Conservation (phyloP, 768 basidiomycete genomes). For the Cystobasidium tubakii region DNA sequence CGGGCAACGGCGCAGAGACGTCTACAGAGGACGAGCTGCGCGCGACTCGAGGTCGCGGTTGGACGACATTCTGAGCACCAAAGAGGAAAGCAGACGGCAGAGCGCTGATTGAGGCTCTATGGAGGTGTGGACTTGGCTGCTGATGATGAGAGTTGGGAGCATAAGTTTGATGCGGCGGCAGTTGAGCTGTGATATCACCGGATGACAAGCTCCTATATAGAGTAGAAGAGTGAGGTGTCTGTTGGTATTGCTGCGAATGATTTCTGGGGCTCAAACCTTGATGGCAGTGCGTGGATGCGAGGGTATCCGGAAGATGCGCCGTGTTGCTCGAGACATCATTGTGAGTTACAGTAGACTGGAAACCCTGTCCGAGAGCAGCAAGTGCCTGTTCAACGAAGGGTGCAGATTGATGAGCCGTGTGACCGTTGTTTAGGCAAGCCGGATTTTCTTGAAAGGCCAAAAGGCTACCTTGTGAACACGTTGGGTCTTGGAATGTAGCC, state of each 20-base stretch:
- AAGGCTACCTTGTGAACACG: too few species aligned
- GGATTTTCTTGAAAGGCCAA: too few species aligned
- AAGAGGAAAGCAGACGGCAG: background rate
- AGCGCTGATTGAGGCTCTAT: background rate
- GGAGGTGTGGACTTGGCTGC: background rate
- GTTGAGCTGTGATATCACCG: background rate
- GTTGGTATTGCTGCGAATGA: background rate
- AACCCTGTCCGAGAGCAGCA: too few species aligned
- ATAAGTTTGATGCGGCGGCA: background rate
- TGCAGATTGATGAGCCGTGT: too few species aligned
- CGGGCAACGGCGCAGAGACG: background rate
- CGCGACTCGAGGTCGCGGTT: background rate
- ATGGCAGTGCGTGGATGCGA: too few species aligned
- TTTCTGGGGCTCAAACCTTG: background rate
- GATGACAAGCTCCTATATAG: background rate
- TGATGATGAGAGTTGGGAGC: background rate
- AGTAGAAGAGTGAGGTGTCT: background rate
- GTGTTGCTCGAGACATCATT: background rate
- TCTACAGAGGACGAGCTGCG: background rate
- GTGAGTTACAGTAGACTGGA: too few species aligned
- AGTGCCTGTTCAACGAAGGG: too few species aligned
- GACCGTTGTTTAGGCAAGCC: too few species aligned
- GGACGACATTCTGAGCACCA: background rate
- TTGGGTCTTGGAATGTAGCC: too few species aligned
- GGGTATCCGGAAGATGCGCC: background rate